A percentile compares a stretch with the other conserved stretches of the same genome.
These are phyloP conservation scores for Apophysomyces sp. DNA, from an alignment of 371 early-diverging fungal genomes.

Conservation along the genomic window DNA sequence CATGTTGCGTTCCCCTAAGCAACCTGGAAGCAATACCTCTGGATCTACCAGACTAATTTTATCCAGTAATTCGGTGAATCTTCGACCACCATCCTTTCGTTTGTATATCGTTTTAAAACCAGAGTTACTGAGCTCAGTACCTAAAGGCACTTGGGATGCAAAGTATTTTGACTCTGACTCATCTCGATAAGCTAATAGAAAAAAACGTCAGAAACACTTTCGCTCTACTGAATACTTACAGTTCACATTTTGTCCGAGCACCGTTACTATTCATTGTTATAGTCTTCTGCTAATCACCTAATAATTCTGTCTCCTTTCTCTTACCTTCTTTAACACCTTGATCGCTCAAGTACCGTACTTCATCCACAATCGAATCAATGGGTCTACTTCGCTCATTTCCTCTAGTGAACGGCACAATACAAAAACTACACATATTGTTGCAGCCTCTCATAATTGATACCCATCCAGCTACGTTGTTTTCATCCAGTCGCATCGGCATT, in stretches of 20 bases:
- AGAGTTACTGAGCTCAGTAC: constrained; percentile 49
- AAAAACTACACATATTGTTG: constrained; percentile 85
- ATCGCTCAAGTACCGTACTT: constrained; percentile 62
- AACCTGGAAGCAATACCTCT: constrained; percentile 37
- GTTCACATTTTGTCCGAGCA: constrained; percentile 85
- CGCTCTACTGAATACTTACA: constrained; percentile 43
- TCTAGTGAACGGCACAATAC: constrained; percentile 77
- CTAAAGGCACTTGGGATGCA: constrained; percentile 29
- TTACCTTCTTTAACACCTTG: constrained; percentile 72
- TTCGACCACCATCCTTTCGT: constrained; percentile 71
- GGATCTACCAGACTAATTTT: constrained; percentile 67
- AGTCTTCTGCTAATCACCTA: neutral
- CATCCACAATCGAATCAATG: constrained; percentile 71
- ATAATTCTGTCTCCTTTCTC: neutral
- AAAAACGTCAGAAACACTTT: too few species aligned
- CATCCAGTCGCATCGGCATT: constrained; percentile 70
- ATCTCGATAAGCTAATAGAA: constrained; percentile 60
- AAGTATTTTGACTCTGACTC: constrained; percentile 56
- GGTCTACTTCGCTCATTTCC: constrained; percentile 74
- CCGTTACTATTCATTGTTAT: constrained; percentile 40
- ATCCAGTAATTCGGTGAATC: constrained; percentile 78
- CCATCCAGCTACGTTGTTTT: constrained; percentile 61
- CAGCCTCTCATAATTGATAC: constrained; percentile 82
- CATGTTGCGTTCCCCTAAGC: neutral
- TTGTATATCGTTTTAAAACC: constrained; percentile 82